A percentile compares a stretch with the other conserved stretches of the same genome.
Evolutionary conservation across 768 basidiomycete genomes (phyloP).

Genomic region (Pholiota molesta): DNA sequence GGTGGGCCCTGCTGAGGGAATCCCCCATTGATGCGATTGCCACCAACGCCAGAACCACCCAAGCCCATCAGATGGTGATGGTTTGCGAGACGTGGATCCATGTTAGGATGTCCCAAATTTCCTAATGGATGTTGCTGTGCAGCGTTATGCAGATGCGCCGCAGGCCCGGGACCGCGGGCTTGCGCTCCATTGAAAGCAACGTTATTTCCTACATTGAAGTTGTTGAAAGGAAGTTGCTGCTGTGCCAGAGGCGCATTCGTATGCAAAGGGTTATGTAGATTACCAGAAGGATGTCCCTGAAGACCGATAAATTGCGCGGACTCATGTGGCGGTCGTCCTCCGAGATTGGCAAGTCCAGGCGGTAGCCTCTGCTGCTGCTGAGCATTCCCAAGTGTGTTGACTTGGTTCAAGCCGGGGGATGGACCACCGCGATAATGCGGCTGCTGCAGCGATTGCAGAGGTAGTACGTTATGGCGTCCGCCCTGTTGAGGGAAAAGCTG

Average conservation of each 20-base stretch:
- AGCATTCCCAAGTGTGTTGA: slow-evolving; percentile 44
- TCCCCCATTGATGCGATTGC: slow-evolving; percentile 51
- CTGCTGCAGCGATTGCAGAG: slow-evolving; percentile 64
- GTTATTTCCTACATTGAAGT: slow-evolving; percentile 47
- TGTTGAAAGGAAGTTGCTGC: slow-evolving; percentile 53
- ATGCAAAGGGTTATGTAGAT: slow-evolving; percentile 49
- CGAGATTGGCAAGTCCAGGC: slow-evolving; percentile 81
- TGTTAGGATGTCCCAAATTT: slow-evolving; percentile 55
- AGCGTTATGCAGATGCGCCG: slow-evolving; percentile 41
- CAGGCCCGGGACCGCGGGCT: slow-evolving; percentile 55
- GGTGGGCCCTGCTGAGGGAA: slow-evolving; percentile 50
- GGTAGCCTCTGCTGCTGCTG: slow-evolving; percentile 67
- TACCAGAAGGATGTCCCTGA: slow-evolving; percentile 44
- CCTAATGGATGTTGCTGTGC: slow-evolving; percentile 40
- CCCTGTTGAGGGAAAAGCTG: slow-evolving; percentile 58
- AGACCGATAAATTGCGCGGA: slow-evolving; percentile 66
- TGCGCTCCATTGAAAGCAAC: slow-evolving; percentile 49
- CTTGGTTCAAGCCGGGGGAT: slow-evolving; percentile 58
- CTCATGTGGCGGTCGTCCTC: slow-evolving; percentile 81
- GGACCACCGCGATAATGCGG: slow-evolving; percentile 70
- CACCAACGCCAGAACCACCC: slow-evolving; percentile 45
- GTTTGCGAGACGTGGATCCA: slow-evolving; percentile 56
- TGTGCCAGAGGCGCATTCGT: slow-evolving; percentile 39
- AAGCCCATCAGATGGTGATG: slow-evolving; percentile 56
- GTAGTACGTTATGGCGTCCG: slow-evolving; percentile 50